Evolutionary conservation across 768 basidiomycete genomes (phyloP).

Genomic region (Boletus subparvulus): DNA sequence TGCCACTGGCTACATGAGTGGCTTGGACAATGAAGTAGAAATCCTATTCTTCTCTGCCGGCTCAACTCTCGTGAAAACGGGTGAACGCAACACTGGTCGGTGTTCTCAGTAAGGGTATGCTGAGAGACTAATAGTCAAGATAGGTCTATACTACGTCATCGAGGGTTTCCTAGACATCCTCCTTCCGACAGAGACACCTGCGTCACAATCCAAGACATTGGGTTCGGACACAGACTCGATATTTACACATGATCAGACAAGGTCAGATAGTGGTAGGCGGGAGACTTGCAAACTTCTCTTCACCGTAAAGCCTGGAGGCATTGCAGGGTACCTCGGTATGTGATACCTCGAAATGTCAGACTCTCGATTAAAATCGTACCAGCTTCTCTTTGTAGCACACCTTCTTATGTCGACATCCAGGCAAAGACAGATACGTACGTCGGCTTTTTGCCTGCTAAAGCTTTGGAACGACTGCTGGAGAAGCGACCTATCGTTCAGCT

Average conservation of each 20-base stretch:
- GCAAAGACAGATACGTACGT: conserved; percentile 99
- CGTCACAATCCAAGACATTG: conserved; percentile 20
- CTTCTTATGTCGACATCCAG: conserved; percentile 94
- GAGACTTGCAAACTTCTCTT: conserved; percentile 72
- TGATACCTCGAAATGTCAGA: not conserved
- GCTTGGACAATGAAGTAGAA: conserved; percentile 95
- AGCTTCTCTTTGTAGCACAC: conserved; percentile 89
- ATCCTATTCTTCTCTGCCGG: conserved; percentile 92
- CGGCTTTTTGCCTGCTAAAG: conserved; percentile 86
- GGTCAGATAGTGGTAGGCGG: conserved; percentile 30
- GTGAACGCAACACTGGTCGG: conserved; percentile 82
- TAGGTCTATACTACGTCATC: conserved; percentile 90
- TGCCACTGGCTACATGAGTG: conserved; percentile 61
- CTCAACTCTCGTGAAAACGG: conserved; percentile 80
- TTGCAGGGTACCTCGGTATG: conserved; percentile 91
- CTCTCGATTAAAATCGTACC: conserved; percentile 1
- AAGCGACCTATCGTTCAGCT: conserved; percentile 93
- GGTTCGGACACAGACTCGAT: conserved; percentile 38
- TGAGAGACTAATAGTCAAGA: not conserved
- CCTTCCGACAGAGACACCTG: conserved; percentile 46
- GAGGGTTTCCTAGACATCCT: conserved; percentile 95
- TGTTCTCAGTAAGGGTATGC: not conserved
- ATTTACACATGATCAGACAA: conserved; percentile 33
- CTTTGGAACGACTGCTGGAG: conserved; percentile 88
- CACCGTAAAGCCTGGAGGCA: conserved; percentile 95